Evolutionary conservation across 2,329 filamentous ascomycete species (phyloP), one percentile per base, ranked within the genome.

Genomic region (Ceratocystis destructans): DNA sequence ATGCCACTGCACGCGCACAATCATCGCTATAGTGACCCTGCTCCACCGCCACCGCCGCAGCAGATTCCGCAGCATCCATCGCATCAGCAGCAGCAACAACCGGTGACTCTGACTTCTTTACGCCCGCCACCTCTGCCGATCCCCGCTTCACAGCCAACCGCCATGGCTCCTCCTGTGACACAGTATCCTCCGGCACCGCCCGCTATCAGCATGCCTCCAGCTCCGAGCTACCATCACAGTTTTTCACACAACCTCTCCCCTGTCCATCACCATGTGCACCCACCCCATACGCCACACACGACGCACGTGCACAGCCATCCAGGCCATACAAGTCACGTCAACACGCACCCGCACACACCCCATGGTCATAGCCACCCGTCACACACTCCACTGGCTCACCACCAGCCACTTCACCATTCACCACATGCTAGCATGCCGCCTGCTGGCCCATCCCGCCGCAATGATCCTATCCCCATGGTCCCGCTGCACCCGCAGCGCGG

Each of bases 181-280:
- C 48, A 59, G 28, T 44, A 61, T 59, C 33, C 64, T n/a, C 64
- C 53, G 5, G 28, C 59, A 20, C 46, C 77, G 69, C 75, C 72
- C 5, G 76, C 74, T 68, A 71, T 69, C 67, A 77, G 76, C 64
- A 74, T 74, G 17, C 73, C 65, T 6, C 72, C 74, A 5, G 73
- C 75, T 4, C 71, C 75, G 17, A 59, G 50, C 44, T 64, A 64
- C 44, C 64, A 66, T 55, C 64, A 68, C 37, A 45, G 61, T 25
- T 61, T 28, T 4, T 31, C 59, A 33, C 61, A 53, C 10, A 44
- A 64, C 7, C 61, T 64, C 8, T 45, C 66, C 37, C 50, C 65
- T 41, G 33, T 64, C 2, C 50, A 64, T 25, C 64, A 66, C 25
- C 64, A 66, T 28, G n/a, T 37, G 45, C 62, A 65, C 25, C 67